Conservation (phyloP, 768 basidiomycete genomes). For the Russula sp. region DNA sequence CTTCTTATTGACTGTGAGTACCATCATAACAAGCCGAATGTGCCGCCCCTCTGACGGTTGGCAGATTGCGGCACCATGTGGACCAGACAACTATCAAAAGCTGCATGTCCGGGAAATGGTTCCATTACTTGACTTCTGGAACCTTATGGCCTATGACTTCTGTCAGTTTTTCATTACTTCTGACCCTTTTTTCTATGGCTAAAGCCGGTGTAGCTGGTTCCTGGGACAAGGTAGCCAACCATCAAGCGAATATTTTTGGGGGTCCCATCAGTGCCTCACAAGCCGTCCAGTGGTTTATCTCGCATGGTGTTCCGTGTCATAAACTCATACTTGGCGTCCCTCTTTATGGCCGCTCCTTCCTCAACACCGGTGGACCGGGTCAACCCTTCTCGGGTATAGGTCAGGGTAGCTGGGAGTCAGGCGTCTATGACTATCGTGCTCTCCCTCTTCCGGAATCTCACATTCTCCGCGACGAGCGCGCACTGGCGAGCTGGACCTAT, state of each 20-base stretch:
- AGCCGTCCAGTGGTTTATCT: constrained; percentile 67
- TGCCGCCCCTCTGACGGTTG: constrained; percentile 21
- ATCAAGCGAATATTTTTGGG: constrained; percentile 85
- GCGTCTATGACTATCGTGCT: constrained; percentile 90
- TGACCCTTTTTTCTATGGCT: constrained; percentile 17
- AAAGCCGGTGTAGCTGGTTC: constrained; percentile 55
- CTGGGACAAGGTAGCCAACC: constrained; percentile 66
- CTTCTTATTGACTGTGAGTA: constrained; percentile 71
- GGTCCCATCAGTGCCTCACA: constrained; percentile 59
- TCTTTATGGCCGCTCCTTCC: constrained; percentile 90
- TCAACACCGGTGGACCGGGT: constrained; percentile 80
- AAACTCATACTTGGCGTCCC: constrained; percentile 92
- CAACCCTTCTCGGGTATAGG: constrained; percentile 77
- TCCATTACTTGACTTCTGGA: constrained; percentile 89
- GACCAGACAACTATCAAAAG: constrained; percentile 79
- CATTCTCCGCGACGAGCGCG: constrained; percentile 59
- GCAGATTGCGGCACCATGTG: constrained; percentile 91
- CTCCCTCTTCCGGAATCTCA: constrained; percentile 76
- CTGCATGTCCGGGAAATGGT: constrained; percentile 84
- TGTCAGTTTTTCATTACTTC: constrained; percentile 42
- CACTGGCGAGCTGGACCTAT: constrained; percentile 81
- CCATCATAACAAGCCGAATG: neutral
- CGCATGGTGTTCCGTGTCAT: constrained; percentile 64
- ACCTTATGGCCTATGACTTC: constrained; percentile 93
- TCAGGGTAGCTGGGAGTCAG: constrained; percentile 85